These are phyloP conservation scores for Eucalyptus curtisii DNA, from an alignment of 345 rosid genomes.

Conservation along the genomic window DNA sequence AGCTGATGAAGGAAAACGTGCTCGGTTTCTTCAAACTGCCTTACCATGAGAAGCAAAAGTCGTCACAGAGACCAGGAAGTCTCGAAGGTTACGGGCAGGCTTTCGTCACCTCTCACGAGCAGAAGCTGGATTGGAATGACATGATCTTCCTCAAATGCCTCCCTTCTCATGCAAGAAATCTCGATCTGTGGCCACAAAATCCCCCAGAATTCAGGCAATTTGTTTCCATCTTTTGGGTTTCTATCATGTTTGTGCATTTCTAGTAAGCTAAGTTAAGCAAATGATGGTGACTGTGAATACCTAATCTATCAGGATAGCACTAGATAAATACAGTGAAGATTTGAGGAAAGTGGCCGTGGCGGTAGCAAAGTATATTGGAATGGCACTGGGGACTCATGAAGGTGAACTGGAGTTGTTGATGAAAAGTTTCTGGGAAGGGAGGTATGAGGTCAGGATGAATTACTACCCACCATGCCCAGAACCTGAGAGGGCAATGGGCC, in stretches of 20 bases:
- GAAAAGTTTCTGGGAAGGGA: background rate
- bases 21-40: constrained; percentile 4
- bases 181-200: constrained; percentile 7
- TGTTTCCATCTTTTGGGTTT: background rate
- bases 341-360: background rate
- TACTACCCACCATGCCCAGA: constrained; percentile 8
- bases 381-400: background rate
- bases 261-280: background rate
- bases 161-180: constrained; percentile 3
- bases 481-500: background rate
- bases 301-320: background rate
- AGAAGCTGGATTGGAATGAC: constrained; percentile 17
- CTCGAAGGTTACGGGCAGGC: constrained; percentile 16
- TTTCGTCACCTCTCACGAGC: constrained; percentile 12
- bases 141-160: constrained; percentile 15
- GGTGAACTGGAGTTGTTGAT: background rate
- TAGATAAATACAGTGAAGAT: constrained; percentile 2
- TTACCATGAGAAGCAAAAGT: background rate
- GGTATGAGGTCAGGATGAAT: constrained; percentile 1
- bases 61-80: constrained; percentile 8
- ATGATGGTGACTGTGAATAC: background rate
- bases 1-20: background rate
- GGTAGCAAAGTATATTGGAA: background rate
- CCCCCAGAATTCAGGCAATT: constrained; percentile 2
- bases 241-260: background rate